Evolutionary conservation across 805 yeast genomes (phyloP).

Genomic region (Wickerhamiella brachini): DNA sequence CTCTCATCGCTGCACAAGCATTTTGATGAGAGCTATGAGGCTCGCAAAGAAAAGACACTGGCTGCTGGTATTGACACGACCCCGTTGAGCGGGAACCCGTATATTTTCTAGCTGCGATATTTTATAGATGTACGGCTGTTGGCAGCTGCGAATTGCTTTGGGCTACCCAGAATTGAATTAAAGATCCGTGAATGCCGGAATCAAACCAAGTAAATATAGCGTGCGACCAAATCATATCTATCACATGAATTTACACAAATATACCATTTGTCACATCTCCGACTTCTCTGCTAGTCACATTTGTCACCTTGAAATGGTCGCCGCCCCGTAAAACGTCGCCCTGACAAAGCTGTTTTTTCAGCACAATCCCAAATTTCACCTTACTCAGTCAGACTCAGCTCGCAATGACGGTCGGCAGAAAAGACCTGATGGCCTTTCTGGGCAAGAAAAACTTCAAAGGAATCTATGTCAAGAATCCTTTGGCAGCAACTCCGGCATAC

Average conservation of each 20-base stretch:
- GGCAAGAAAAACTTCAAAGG: constrained; percentile 81
- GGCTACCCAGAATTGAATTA: too few species aligned
- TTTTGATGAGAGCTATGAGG: constrained; percentile 5
- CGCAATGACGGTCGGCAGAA: constrained; percentile 15
- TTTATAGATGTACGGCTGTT: too few species aligned
- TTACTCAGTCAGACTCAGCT: not conserved
- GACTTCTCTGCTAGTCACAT: too few species aligned
- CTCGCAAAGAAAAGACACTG: constrained; percentile 8
- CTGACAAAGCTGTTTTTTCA: too few species aligned
- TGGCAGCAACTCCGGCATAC: constrained; percentile 32
- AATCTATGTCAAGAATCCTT: constrained; percentile 63
- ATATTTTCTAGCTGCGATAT: constrained; percentile 11
- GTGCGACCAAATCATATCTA: too few species aligned
- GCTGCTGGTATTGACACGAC: constrained; percentile 15
- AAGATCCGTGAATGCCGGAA: too few species aligned
- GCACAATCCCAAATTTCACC: not conserved
- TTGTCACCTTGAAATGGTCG: too few species aligned
- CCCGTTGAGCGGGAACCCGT: constrained; percentile 12
- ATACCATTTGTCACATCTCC: too few species aligned
- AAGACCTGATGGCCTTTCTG: constrained; percentile 47
- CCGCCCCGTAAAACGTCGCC: too few species aligned
- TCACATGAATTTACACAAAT: too few species aligned
- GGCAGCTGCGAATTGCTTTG: too few species aligned
- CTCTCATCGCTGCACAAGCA: constrained; percentile 10
- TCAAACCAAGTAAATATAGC: too few species aligned